A percentile compares a stretch with the other conserved stretches of the same genome.
Conservation (phyloP, 2,329 filamentous ascomycete species). For the Coniochaeta ligniaria region DNA sequence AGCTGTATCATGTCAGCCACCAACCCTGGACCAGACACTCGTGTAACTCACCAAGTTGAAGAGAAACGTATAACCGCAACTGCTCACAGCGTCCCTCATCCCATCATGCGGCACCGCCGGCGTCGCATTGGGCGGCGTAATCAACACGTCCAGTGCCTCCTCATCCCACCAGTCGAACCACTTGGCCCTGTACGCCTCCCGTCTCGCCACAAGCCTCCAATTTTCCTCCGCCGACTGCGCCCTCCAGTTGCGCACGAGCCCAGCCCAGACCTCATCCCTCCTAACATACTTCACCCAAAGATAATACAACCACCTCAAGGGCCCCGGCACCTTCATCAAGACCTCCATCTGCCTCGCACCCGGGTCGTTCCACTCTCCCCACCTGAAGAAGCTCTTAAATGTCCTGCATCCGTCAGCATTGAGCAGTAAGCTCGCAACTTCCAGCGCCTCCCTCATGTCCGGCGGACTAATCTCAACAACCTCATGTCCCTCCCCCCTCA, state of each 20-base stretch:
- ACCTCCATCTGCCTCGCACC: slow-evolving; percentile 70
- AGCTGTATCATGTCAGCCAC: slow-evolving; percentile 39
- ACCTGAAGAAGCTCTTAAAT: slow-evolving; percentile 68
- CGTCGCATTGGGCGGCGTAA: slow-evolving; percentile 83
- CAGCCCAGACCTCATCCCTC: slow-evolving; percentile 70
- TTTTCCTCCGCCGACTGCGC: slow-evolving; percentile 70
- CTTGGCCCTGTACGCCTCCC: slow-evolving; percentile 67
- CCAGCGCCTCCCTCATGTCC: slow-evolving; percentile 65
- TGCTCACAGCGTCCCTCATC: slow-evolving; percentile 79
- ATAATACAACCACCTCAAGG: slow-evolving; percentile 79
- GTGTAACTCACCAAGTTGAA: slow-evolving; percentile 67
- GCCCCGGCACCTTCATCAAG: slow-evolving; percentile 65
- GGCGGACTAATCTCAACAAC: slow-evolving; percentile 59
- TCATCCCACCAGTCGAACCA: slow-evolving; percentile 86
- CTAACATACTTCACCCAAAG: slow-evolving; percentile 82
- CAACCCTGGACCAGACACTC: background rate
- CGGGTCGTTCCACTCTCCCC: slow-evolving; percentile 71
- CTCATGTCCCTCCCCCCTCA: slow-evolving; percentile 67
- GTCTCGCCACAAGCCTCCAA: slow-evolving; percentile 71
- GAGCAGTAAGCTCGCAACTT: slow-evolving; percentile 71
- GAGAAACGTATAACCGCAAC: slow-evolving; percentile 87
- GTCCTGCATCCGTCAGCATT: slow-evolving; percentile 79
- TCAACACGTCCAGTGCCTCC: slow-evolving; percentile 65
- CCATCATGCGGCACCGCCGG: slow-evolving; percentile 80
- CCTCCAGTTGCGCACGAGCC: slow-evolving; percentile 65